Conservation (phyloP, 768 basidiomycete genomes). For the Tylopilus vinaceipallidus region DNA sequence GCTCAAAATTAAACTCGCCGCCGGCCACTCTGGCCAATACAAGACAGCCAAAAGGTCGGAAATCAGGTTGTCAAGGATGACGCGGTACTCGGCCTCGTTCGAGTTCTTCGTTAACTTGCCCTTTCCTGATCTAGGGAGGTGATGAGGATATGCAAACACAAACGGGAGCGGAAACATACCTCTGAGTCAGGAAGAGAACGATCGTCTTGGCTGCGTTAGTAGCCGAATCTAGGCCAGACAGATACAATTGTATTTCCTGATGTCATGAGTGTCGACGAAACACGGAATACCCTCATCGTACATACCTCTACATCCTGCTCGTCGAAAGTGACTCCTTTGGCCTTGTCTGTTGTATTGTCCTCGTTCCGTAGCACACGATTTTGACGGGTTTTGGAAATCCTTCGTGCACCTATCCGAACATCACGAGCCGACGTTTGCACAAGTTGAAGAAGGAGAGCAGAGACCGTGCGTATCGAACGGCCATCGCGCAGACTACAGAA, state of each 20-base stretch:
- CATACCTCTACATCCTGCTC: conserved; percentile 65
- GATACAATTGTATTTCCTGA: conserved; percentile 72
- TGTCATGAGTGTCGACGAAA: conserved; percentile 4
- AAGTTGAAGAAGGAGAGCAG: conserved; percentile 91
- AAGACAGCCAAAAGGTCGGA: conserved; percentile 84
- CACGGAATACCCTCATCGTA: background rate
- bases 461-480: conserved; percentile 88
- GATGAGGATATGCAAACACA: conserved; percentile 1
- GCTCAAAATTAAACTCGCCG: conserved; percentile 75
- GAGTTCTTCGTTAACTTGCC: conserved; percentile 86
- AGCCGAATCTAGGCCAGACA: conserved; percentile 74
- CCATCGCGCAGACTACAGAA: conserved; percentile 80
- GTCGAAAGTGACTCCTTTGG: conserved; percentile 56
- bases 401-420: conserved; percentile 66
- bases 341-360: conserved; percentile 52
- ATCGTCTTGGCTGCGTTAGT: conserved; percentile 85
- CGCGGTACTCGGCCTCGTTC: conserved; percentile 91
- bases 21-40: conserved; percentile 98
- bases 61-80: conserved; percentile 89
- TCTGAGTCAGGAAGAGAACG: conserved; percentile 69
- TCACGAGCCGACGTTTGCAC: conserved; percentile 93
- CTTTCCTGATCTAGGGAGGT: conserved; percentile 65
- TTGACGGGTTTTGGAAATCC: conserved; percentile 60
- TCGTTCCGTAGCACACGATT: conserved; percentile 61
- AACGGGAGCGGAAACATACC: conserved; percentile 33